Base-by-base conservation (phyloP, 257 asterid species). In the Solanum lycopersicoides region DNA sequence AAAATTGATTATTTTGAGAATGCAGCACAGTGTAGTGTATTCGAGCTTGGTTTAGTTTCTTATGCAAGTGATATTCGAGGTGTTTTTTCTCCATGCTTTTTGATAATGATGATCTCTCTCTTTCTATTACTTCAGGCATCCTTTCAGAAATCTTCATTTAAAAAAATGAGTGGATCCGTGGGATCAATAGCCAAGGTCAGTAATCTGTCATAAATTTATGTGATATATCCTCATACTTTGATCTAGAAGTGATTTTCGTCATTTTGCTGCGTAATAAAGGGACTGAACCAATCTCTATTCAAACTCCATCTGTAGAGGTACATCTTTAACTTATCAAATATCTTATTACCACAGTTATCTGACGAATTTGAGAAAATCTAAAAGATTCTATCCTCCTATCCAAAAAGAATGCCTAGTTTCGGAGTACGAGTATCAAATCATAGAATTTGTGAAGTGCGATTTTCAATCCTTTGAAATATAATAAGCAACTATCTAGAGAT, bases 181-280 rank as follows among this genome's bases (percentile, higher is more conserved):
- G 97, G 93, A 88, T 86, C 75, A 77, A 89, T 94, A 86, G 94
- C 93, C 50, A 94, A 90, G 95, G 99, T 93, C 90, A 93, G 98
- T 88, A 86, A 9, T 50, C 60, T 80, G 80, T 53, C 77, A 82
- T 76, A 39, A 75, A 32, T 45, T 45, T 21, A 59, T 45, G n/a
- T 74, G 15, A 39, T 21, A 11, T 53, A 6, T 45, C 30, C 41
- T 68, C 79, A 6, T 39, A 60, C 53, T 59, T 83, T 16, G 39
- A 66, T 42, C 35, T 66, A 41, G 63, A 42, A 41, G 82, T 37
- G 59, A 75, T 75, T 80, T 28, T 80, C 11, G 13, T 47, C 68
- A 16, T 47, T 47, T 8, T 47, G 59, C 66, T 47, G 68, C 9
- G 1, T 45, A 80, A 28, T 47, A 44, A 80, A 30, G 25, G 25